Evolutionary conservation across 2,329 filamentous ascomycete genomes (phyloP).

Genomic region (Xylariales sp.): DNA sequence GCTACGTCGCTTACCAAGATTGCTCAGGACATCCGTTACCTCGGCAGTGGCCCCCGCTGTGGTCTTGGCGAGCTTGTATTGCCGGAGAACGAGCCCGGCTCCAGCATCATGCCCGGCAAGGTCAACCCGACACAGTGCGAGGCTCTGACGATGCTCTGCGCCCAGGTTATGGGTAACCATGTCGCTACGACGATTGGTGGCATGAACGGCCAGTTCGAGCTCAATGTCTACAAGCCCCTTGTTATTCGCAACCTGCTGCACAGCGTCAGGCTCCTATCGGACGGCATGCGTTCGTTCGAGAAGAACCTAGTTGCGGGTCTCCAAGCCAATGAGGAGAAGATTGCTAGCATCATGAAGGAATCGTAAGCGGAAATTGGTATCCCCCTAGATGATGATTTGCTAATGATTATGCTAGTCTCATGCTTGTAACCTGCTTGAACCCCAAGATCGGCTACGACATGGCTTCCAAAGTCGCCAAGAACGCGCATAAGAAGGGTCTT

Average conservation of each 20-base stretch:
- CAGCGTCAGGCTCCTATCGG: conserved; percentile 86
- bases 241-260: conserved; percentile 96
- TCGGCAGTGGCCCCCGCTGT: conserved; percentile 94
- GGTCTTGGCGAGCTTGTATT: conserved; percentile 93
- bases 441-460: conserved; percentile 98
- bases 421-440: conserved; percentile 98
- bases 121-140: conserved; percentile 99
- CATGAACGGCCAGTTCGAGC: conserved; percentile 97
- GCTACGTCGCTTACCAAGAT: conserved; percentile 96
- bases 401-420: conserved; percentile 70
- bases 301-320: conserved; percentile 90
- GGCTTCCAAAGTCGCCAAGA: conserved; percentile 97
- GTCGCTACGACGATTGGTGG: conserved; percentile 92
- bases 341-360: conserved; percentile 90
- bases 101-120: conserved; percentile 99
- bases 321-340: conserved; percentile 93
- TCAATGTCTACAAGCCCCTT: conserved; percentile 98
- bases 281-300: conserved; percentile 95
- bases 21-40: conserved; percentile 96
- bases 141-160: conserved; percentile 96
- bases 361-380: conserved; percentile 69
- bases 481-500: conserved; percentile 97
- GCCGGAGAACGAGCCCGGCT: conserved; percentile 97
- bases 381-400: background rate
- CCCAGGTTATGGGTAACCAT: conserved; percentile 98